Evolutionary conservation across 495 filamentous ascomycete genomes (phyloP).

Genomic region (Geoglossum glabrum): DNA sequence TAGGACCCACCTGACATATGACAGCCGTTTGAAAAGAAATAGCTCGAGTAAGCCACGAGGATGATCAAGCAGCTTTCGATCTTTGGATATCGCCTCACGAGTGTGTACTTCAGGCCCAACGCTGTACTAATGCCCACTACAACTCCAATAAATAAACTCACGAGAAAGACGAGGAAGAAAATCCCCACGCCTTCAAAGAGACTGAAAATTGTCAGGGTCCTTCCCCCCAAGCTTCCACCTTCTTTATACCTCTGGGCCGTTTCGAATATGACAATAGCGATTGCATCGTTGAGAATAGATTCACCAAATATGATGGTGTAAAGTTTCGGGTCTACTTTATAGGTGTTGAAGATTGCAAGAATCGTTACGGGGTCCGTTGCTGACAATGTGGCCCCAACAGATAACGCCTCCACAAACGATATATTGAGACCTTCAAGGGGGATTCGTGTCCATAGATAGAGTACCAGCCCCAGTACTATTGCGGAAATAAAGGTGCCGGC

Average conservation of each 20-base stretch:
- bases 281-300: slow-evolving; percentile 92
- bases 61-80: slow-evolving; percentile 93
- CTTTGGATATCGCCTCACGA: slow-evolving; percentile 75
- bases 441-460: slow-evolving; percentile 76
- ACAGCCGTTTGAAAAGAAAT: slow-evolving; percentile 90
- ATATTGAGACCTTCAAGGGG: slow-evolving; percentile 70
- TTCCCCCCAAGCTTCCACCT: slow-evolving; percentile 28
- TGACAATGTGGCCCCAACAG: slow-evolving; percentile 84
- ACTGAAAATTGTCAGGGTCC: slow-evolving; percentile 45
- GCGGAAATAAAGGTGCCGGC: slow-evolving; percentile 95
- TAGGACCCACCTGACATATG: slow-evolving; percentile 65
- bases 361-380: slow-evolving; percentile 96
- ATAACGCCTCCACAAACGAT: slow-evolving; percentile 82
- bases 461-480: slow-evolving; percentile 66
- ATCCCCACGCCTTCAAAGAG: slow-evolving; percentile 80
- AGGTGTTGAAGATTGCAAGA: slow-evolving; percentile 94
- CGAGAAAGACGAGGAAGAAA: slow-evolving; percentile 91
- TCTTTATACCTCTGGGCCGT: slow-evolving; percentile 77
- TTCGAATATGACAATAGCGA: slow-evolving; percentile 96
- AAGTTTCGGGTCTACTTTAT: slow-evolving; percentile 95
- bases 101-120: slow-evolving; percentile 78
- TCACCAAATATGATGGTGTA: slow-evolving; percentile 98
- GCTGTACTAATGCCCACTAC: slow-evolving; percentile 72
- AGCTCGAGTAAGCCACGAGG: slow-evolving; percentile 83
- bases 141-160: slow-evolving; percentile 74